A percentile compares a stretch with the other conserved stretches of the same genome.
These are phyloP conservation scores for Akanthomyces muscarius DNA, from an alignment of 2,329 filamentous ascomycete species.

Conservation along the genomic window DNA sequence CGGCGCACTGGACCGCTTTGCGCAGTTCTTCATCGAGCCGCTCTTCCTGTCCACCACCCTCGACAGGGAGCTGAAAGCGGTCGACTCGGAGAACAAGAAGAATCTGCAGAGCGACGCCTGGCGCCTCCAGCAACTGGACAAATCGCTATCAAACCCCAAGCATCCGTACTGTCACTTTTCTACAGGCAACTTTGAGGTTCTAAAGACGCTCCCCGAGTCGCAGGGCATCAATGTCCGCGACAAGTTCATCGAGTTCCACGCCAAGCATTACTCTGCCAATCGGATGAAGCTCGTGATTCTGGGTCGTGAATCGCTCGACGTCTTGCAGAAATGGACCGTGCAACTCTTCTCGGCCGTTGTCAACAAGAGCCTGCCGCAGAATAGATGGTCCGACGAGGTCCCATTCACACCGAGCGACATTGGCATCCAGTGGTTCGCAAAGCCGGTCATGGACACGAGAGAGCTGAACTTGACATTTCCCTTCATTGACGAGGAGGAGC, in stretches of 20 bases:
- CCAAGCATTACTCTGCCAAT: conserved; percentile 87
- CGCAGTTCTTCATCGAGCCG: conserved; percentile 88
- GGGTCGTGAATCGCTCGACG: conserved; percentile 75
- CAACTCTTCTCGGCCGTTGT: conserved; percentile 77
- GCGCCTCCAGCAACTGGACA: conserved; percentile 83
- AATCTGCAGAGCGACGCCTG: conserved; percentile 88
- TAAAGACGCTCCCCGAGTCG: conserved; percentile 77
- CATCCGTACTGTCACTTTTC: conserved; percentile 92
- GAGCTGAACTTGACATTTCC: conserved; percentile 78
- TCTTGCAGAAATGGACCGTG: conserved; percentile 76
- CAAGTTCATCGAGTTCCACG: conserved; percentile 90
- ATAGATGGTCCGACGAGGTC: conserved; percentile 50
- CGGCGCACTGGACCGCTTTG: conserved; percentile 84
- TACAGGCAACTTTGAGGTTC: conserved; percentile 80
- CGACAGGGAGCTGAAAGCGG: conserved; percentile 81
- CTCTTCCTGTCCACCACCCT: conserved; percentile 81
- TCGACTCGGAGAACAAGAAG: conserved; percentile 97
- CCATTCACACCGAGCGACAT: conserved; percentile 49
- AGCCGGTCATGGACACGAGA: conserved; percentile 85
- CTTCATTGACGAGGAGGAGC: conserved; percentile 75
- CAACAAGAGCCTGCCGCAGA: conserved; percentile 71
- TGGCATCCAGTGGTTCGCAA: conserved; percentile 73
- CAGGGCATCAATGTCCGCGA: conserved; percentile 79
- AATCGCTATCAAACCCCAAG: conserved; percentile 78
- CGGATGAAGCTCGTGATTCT: conserved; percentile 88